These are phyloP conservation scores for Backusella sp. DNA, from an alignment of 192 early-diverging fungal genomes.

Conservation along the genomic window DNA sequence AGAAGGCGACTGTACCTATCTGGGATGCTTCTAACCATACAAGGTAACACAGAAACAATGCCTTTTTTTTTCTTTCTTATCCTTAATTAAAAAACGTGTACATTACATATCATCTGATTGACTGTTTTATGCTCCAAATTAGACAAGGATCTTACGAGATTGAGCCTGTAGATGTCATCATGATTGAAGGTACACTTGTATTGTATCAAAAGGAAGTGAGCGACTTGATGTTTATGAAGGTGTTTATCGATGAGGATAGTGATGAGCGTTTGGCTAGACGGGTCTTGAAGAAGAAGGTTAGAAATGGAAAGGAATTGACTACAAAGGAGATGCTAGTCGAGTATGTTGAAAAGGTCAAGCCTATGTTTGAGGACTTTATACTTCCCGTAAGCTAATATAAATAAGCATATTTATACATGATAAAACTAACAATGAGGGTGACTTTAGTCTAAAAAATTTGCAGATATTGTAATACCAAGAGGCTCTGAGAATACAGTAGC, in stretches of 20 bases:
- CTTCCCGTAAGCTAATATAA: slow-evolving; percentile 52
- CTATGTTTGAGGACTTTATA: slow-evolving; percentile 87
- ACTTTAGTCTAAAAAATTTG: slow-evolving; percentile 66
- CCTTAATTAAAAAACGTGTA: background rate
- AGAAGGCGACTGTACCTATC: slow-evolving; percentile 52
- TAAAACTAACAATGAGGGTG: background rate
- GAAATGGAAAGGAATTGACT: slow-evolving; percentile 25
- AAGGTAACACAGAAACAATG: slow-evolving; percentile 36
- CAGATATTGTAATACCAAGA: slow-evolving; percentile 72
- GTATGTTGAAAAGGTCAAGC: slow-evolving; percentile 80
- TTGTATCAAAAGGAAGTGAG: slow-evolving; percentile 72
- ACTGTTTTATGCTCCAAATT: background rate
- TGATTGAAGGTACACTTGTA: slow-evolving; percentile 77
- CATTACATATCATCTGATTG: background rate
- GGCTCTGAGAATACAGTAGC: slow-evolving; percentile 64
- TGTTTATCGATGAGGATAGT: slow-evolving; percentile 85
- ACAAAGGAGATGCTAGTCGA: slow-evolving; percentile 61
- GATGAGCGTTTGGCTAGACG: slow-evolving; percentile 66
- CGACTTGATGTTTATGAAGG: slow-evolving; percentile 70
- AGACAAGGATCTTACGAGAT: slow-evolving; percentile 31
- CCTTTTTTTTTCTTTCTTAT: background rate
- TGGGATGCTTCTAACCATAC: slow-evolving; percentile 58
- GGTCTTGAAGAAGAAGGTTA: slow-evolving; percentile 34
- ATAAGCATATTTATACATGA: background rate
- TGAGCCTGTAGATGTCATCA: slow-evolving; percentile 60